Base-by-base conservation (phyloP, 2,329 filamentous ascomycete genomes). In the Trichothecium sympodiale region DNA sequence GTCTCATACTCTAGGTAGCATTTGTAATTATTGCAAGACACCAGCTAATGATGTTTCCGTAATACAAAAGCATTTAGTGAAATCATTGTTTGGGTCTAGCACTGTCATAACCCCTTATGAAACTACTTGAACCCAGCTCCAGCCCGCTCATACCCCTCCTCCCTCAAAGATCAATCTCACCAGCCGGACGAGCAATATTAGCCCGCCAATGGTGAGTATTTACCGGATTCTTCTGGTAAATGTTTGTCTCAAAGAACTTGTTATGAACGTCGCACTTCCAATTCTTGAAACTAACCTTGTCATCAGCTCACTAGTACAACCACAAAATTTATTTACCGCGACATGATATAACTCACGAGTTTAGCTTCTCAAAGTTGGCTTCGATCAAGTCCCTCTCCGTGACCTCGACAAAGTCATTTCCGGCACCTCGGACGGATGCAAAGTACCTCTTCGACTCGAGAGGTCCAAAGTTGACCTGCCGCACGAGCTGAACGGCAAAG, bases 161-260 rank as follows among this genome's bases (percentile, higher is more conserved):
- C n/a, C n/a, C n/a, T n/a, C n/a, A n/a, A n/a, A 62, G 43, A 35
- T 67, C 61, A 37, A 69, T 65, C 5, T 53, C 43, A 4, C 39
- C 40, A 0, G 54, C 52, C 7, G 62, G 62, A 8, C 63, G 51
- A 13, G 61, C 62, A 33, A 66, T 37, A 36, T 64, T 59, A 3
- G 48, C 47, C 17, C 61, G 53, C 62, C 64, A 68, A 40, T 64
- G 61, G 40, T 67, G 63, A 29, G 31, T 45, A 41, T 65, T 67
- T 18, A 59, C 39, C 0, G 63, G 60, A 43, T 67, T 51, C 41
- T 64, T 66, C 48, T 67, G 51, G 40, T 69, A 68, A 2, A 68
- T n/a, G 43, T 68, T 69, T 20, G 63, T 17, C 41, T 69, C 64
- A 41, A 66, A 68, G 49, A 67, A 69, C 41, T 55, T 62, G 40